Conservation (phyloP, 2,329 filamentous ascomycete species). For the Sclerotinia borealis region DNA sequence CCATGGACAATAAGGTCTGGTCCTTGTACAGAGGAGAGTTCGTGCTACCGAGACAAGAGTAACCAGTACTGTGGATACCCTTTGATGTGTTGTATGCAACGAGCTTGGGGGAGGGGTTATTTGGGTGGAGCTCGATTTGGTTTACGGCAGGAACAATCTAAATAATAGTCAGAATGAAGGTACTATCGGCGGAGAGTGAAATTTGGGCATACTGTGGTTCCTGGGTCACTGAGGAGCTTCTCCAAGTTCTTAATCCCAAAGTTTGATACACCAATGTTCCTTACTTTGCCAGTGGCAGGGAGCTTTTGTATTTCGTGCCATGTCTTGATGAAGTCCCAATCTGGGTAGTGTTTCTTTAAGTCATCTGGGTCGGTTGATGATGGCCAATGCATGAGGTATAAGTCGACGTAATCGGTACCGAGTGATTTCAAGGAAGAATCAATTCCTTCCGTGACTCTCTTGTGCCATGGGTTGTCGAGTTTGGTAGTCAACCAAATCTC, state of each 20-base stretch:
- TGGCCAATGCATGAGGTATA: constrained; percentile 71
- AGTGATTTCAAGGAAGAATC: constrained; percentile 54
- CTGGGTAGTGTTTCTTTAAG: constrained; percentile 59
- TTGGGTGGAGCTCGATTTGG: constrained; percentile 77
- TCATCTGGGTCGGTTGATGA: constrained; percentile 52
- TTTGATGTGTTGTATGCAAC: constrained; percentile 66
- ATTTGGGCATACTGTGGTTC: constrained; percentile 47
- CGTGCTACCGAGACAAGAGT: constrained; percentile 67
- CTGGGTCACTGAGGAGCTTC: constrained; percentile 62
- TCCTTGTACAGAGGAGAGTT: constrained; percentile 66
- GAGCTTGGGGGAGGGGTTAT: constrained; percentile 75
- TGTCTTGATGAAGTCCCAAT: constrained; percentile 80
- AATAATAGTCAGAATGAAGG: neutral
- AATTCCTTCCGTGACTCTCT: constrained; percentile 58
- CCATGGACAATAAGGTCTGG: constrained; percentile 54
- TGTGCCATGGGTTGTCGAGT: constrained; percentile 75
- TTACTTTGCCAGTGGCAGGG: constrained; percentile 61
- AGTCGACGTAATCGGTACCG: constrained; percentile 59
- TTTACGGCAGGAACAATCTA: constrained; percentile 63
- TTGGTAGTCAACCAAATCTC: constrained; percentile 74
- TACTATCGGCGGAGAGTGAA: neutral
- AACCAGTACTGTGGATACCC: constrained; percentile 69
- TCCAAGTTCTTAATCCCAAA: constrained; percentile 77
- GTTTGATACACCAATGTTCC: constrained; percentile 82
- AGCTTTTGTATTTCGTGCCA: constrained; percentile 69